These are phyloP conservation scores for Venustampulla echinocandica DNA, from an alignment of 495 filamentous ascomycete genomes.

Conservation along the genomic window DNA sequence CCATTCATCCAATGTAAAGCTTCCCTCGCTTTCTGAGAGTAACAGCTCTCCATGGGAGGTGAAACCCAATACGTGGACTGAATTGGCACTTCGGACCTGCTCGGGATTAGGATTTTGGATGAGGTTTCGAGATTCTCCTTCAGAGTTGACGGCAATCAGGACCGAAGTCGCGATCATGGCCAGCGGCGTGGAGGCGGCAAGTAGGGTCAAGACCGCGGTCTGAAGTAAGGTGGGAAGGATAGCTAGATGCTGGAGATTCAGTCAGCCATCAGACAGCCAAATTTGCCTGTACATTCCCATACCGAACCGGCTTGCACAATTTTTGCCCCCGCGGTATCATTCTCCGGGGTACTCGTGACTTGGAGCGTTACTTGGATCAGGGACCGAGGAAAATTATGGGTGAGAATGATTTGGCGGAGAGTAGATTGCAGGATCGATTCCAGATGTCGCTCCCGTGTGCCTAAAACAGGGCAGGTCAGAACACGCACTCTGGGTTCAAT, in stretches of 20 bases:
- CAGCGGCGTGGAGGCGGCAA: conserved; percentile 69
- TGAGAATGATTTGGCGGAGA: conserved; percentile 58
- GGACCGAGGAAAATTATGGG: conserved; percentile 58
- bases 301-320: conserved; percentile 41
- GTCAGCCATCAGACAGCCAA: conserved; percentile 6
- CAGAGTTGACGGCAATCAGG: conserved; percentile 48
- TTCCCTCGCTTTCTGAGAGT: conserved; percentile 72
- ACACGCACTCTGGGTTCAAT: conserved; percentile 24
- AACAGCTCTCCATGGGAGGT: conserved; percentile 66
- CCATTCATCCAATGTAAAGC: conserved; percentile 71
- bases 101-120: conserved; percentile 46
- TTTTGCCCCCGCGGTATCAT: conserved; percentile 44
- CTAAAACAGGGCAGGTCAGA: conserved; percentile 34
- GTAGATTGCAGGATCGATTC: conserved; percentile 61
- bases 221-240: conserved; percentile 70
- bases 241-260: conserved; percentile 51
- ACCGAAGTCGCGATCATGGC: conserved; percentile 58
- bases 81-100: conserved; percentile 48
- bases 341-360: conserved; percentile 47
- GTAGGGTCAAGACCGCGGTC: conserved; percentile 59
- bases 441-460: conserved; percentile 61
- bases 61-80: conserved; percentile 71
- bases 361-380: conserved; percentile 61
- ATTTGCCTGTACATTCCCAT: conserved; percentile 10
- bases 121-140: conserved; percentile 32